Evolutionary conservation across 1,284 basidiomycete species (phyloP).

Genomic region (Pyrrhoderma lamaoense): DNA sequence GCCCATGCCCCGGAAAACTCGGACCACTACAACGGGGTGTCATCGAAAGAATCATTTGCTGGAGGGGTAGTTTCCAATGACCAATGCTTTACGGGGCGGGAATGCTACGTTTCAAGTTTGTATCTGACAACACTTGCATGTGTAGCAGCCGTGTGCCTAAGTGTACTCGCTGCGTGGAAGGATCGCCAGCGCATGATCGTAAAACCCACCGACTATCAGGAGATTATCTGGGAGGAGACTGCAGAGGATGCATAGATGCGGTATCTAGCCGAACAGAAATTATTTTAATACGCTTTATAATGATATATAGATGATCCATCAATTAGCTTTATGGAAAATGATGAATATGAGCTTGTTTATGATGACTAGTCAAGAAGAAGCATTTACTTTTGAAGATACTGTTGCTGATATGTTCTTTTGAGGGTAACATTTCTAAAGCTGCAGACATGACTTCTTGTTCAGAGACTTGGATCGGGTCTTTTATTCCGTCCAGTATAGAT

Average conservation of each 20-base stretch:
- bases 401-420: neutral
- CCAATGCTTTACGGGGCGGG: slow-evolving; percentile 43
- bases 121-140: slow-evolving; percentile 44
- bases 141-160: slow-evolving; percentile 38
- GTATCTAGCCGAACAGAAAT: too few relatives aligned
- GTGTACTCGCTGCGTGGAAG: slow-evolving; percentile 41
- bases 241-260: neutral
- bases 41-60: slow-evolving; percentile 15
- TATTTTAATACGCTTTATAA: too few relatives aligned
- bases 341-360: neutral
- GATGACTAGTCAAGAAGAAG: too few relatives aligned
- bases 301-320: too few relatives aligned
- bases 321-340: too few relatives aligned
- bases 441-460: neutral
- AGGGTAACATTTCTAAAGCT: slow-evolving; percentile 4
- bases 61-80: slow-evolving; percentile 26
- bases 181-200: slow-evolving; percentile 31
- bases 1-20: slow-evolving; percentile 40
- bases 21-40: neutral
- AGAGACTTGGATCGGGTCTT: neutral
- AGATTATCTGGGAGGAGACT: slow-evolving; percentile 16
- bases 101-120: slow-evolving; percentile 47
- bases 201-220: slow-evolving; percentile 10
- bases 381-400: neutral
- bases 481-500: neutral